A percentile compares a stretch with the other conserved stretches of the same genome.
These are phyloP conservation scores for Cladosporium halotolerans DNA, from an alignment of 2,329 filamentous ascomycete genomes.

Conservation along the genomic window DNA sequence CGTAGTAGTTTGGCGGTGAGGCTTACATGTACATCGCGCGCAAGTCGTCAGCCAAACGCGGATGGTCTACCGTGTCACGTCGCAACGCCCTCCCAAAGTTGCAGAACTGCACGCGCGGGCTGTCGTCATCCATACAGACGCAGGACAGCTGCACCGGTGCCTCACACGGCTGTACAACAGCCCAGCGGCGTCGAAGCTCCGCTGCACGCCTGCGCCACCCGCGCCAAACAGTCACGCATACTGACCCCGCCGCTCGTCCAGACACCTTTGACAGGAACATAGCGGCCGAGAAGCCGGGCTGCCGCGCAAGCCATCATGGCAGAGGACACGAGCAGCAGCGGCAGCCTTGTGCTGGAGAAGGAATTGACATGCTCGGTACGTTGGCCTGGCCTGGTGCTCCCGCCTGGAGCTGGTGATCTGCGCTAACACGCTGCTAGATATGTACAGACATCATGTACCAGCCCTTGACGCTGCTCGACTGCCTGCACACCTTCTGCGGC, in stretches of 20 bases:
- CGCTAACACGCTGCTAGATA: constrained; percentile 54
- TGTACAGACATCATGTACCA: constrained; percentile 67
- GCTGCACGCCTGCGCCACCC: constrained; percentile 8
- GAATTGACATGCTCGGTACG: constrained; percentile 92
- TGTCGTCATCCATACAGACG: no score
- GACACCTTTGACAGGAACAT: not conserved
- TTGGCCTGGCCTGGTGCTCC: constrained; percentile 21
- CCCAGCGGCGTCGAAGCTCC: not conserved
- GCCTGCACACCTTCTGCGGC: constrained; percentile 73
- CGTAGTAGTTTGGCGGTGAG: no score
- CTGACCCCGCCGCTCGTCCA: not conserved
- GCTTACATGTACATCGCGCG: no score
- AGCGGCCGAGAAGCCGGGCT: not conserved
- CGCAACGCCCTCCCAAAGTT: no score
- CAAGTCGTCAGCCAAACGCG: no score
- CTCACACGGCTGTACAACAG: not conserved
- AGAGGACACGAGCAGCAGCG: constrained; percentile 7
- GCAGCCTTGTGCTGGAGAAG: constrained; percentile 65
- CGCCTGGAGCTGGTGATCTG: not conserved
- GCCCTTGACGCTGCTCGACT: constrained; percentile 35
- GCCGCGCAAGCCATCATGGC: constrained; percentile 11
- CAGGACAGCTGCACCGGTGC: no score
- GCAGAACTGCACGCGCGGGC: no score
- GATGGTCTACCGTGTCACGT: no score
- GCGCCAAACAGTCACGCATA: constrained; percentile 7